Evolutionary conservation across 192 early-diverging fungal species (phyloP).

Genomic region (Rhizoclosmatium sp.): DNA sequence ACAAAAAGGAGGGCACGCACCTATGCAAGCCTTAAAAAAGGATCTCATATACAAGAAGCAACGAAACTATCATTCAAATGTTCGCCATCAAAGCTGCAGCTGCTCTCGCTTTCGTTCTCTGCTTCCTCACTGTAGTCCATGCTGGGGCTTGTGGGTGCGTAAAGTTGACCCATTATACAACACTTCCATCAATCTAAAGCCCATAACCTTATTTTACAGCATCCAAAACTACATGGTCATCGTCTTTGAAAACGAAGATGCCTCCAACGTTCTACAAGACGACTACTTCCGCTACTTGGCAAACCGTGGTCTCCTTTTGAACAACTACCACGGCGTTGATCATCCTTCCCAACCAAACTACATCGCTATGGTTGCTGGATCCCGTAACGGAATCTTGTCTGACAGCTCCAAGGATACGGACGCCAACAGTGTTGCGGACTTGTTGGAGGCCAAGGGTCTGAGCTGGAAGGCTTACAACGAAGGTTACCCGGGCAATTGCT

Average conservation of each 20-base stretch:
- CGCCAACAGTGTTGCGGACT: slow-evolving; percentile 26
- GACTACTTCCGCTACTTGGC: slow-evolving; percentile 37
- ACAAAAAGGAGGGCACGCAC: too few species aligned
- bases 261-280: slow-evolving; percentile 34
- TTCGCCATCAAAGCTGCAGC: too few species aligned
- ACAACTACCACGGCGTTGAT: slow-evolving; percentile 62
- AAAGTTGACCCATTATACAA: too few species aligned
- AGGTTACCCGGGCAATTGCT: slow-evolving; percentile 18
- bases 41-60: too few species aligned
- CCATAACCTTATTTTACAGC: background rate
- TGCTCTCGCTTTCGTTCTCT: too few species aligned
- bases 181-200: too few species aligned
- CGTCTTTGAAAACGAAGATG: slow-evolving; percentile 50
- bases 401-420: too few species aligned
- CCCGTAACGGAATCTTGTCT: slow-evolving; percentile 41
- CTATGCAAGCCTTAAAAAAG: too few species aligned
- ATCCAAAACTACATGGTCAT: slow-evolving; percentile 34
- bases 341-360: slow-evolving; percentile 83
- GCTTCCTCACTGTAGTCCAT: too few species aligned
- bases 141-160: too few species aligned
- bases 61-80: too few species aligned
- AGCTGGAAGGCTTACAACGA: slow-evolving; percentile 42
- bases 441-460: slow-evolving; percentile 35
- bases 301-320: slow-evolving; percentile 56
- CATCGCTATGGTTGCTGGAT: slow-evolving; percentile 62